Percentiles rank a stretch among this genome's conserved stretches.
These are phyloP conservation scores for Acacia acuminata DNA, from an alignment of 306 rosid species.

Conservation along the genomic window DNA sequence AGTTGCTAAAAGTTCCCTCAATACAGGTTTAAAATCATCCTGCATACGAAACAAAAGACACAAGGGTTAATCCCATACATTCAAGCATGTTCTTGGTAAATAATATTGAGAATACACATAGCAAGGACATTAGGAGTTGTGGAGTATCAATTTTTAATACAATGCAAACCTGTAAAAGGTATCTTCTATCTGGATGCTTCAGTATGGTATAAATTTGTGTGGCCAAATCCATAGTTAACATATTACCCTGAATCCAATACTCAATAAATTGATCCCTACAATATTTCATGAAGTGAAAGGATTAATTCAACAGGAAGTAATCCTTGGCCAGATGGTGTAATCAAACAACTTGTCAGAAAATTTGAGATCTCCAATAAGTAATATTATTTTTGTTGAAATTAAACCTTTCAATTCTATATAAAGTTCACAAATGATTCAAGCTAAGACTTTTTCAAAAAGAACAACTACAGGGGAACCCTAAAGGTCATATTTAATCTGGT, in stretches of 20 bases:
- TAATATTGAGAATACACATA: constrained; percentile 17
- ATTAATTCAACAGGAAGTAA: constrained; percentile 26
- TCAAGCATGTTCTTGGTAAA: constrained; percentile 12
- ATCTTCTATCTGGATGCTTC: constrained; percentile 56
- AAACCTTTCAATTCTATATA: constrained; percentile 5
- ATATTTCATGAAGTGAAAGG: constrained; percentile 13
- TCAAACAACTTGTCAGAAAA: constrained; percentile 6
- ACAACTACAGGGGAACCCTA: neutral
- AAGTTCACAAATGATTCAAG: neutral
- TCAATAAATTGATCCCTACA: constrained; percentile 64
- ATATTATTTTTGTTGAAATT: neutral
- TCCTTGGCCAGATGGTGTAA: constrained; percentile 16
- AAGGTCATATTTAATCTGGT: neutral
- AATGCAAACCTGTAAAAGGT: constrained; percentile 68
- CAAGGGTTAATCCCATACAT: neutral
- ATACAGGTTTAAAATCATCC: constrained; percentile 75
- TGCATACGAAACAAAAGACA: constrained; percentile 32
- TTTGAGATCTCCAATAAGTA: constrained; percentile 6
- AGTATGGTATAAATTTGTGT: constrained; percentile 60
- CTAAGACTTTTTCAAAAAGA: neutral
- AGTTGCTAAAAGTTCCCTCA: constrained; percentile 62
- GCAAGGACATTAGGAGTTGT: constrained; percentile 21
- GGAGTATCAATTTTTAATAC: constrained; percentile 15
- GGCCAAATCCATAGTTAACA: constrained; percentile 62
- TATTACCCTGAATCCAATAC: constrained; percentile 67